A percentile compares a stretch with the other conserved stretches of the same genome.
Conservation (phyloP, 2,329 filamentous ascomycete species). For the Talaromyces piceae region DNA sequence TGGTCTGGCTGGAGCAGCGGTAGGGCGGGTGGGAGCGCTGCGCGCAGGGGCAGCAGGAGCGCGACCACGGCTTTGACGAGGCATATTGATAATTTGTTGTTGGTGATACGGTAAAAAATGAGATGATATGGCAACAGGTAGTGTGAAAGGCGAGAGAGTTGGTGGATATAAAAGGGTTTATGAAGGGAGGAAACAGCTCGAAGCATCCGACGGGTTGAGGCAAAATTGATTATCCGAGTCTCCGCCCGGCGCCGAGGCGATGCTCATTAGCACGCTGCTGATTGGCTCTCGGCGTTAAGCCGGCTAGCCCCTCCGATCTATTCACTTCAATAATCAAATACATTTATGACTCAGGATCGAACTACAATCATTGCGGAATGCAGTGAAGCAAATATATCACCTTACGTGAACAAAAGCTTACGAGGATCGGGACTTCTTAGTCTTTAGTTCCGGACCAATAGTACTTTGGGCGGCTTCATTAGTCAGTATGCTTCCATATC, state of each 20-base stretch:
- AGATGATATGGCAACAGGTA: not conserved
- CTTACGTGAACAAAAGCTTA: too few relatives aligned
- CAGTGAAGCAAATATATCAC: too few relatives aligned
- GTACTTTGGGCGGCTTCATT: too few relatives aligned
- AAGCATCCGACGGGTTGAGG: slow-evolving; percentile 17
- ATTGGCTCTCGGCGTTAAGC: not conserved
- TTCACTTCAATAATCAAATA: not conserved
- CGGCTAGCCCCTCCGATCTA: not conserved
- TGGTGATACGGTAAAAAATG: not conserved
- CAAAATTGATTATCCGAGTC: slow-evolving; percentile 19
- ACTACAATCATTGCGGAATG: too few relatives aligned
- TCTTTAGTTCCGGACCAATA: too few relatives aligned
- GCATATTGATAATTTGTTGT: slow-evolving; percentile 47
- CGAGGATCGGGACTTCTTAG: too few relatives aligned
- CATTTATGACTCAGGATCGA: too few relatives aligned
- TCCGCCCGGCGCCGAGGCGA: slow-evolving; percentile 1
- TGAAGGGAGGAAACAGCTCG: slow-evolving; percentile 16
- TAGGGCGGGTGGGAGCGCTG: slow-evolving; percentile 60
- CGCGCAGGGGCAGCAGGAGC: slow-evolving; percentile 43
- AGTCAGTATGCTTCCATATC: too few relatives aligned
- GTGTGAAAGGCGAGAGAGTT: not conserved
- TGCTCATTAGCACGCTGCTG: not conserved
- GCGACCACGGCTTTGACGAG: slow-evolving; percentile 64
- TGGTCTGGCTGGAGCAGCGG: slow-evolving; percentile 51
- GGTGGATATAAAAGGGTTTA: not conserved